phyloP scores from a whole-genome alignment of 176 grass and related monocot species.

The Triticum turgidum region DNA sequence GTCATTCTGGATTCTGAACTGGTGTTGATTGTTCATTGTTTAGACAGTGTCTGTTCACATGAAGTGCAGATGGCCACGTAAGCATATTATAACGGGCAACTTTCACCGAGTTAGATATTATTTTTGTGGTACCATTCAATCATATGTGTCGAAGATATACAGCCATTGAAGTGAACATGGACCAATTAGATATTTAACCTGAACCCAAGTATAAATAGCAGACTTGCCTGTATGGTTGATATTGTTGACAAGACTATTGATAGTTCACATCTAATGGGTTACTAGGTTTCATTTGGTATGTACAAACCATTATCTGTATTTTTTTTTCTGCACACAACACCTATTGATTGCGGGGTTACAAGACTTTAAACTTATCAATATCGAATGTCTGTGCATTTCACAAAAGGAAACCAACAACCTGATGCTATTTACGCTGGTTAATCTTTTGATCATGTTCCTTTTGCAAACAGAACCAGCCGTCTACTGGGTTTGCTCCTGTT shows the following conservation, averaged over 20 bases:
- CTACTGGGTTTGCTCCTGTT: constrained; percentile 34
- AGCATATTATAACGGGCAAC: neutral
- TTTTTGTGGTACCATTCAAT: neutral
- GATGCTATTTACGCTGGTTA: constrained; percentile 19
- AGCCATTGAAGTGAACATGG: neutral
- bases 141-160: neutral
- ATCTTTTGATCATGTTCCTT: constrained; percentile 5
- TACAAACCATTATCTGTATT: neutral
- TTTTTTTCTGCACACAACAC: neutral
- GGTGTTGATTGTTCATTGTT: constrained; percentile 1
- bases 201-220: neutral
- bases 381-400: neutral
- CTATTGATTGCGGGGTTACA: neutral
- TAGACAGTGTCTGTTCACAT: neutral
- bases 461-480: constrained; percentile 42
- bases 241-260: neutral
- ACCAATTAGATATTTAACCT: too few relatives aligned
- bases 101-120: neutral
- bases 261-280: constrained; percentile 23
- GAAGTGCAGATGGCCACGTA: constrained; percentile 5
- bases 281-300: constrained; percentile 6
- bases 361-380: neutral
- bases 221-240: neutral
- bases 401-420: neutral
- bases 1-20: neutral